Base-by-base conservation (phyloP, 139 green algal species). In the Yamagishiella unicocca region DNA sequence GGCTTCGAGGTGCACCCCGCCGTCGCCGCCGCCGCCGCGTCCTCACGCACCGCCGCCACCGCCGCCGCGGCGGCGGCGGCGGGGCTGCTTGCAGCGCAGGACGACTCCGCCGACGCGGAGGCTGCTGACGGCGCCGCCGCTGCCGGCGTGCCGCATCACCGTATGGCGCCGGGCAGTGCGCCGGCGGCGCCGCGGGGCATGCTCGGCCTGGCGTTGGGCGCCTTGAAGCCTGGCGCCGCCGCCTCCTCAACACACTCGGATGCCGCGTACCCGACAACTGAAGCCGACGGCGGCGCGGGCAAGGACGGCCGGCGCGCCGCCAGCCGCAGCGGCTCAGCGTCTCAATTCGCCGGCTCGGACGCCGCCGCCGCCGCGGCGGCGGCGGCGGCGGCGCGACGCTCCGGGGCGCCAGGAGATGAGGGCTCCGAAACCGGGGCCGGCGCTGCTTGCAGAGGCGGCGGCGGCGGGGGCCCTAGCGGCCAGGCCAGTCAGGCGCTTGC, bases 161-260 rank as follows among this genome's bases (percentile, higher is more conserved):
- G 53, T 1, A 53, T 74, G 58, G 72, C 40, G 25, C 66, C 38
- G 1, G 83, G 70, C 8, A 77, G 84, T 42, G 62, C 74, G 0
- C 72, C 55, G 25, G 84, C 84, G 29, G 84, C 72, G 27, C 84
- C 84, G 35, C 61, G 84, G 22, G 84, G 84, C 19, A 89, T 89
- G 84, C 64, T 89, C 46, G 84, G 84, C 0, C 73, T 89, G 19
- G 84, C 84, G 17, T 54, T 89, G 61, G 43, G 45, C 4, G 72
- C 74, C 21, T 31, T 83, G 17, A 71, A 88, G 50, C 83, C 77
- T 4, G 71, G 58, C 22, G 50, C 82, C 55, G 66, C 33, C 82
- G 55, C 1, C 19, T 35, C 82, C 2, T 40, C 46, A 21, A 19
- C 42, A 0, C 40, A 67, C 38, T 55, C 71, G 0, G n/a, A n/a